Percentiles rank a stretch among this genome's conserved stretches.
Evolutionary conservation across 768 basidiomycete species (phyloP).

Genomic region (Pisolithus microcarpus): DNA sequence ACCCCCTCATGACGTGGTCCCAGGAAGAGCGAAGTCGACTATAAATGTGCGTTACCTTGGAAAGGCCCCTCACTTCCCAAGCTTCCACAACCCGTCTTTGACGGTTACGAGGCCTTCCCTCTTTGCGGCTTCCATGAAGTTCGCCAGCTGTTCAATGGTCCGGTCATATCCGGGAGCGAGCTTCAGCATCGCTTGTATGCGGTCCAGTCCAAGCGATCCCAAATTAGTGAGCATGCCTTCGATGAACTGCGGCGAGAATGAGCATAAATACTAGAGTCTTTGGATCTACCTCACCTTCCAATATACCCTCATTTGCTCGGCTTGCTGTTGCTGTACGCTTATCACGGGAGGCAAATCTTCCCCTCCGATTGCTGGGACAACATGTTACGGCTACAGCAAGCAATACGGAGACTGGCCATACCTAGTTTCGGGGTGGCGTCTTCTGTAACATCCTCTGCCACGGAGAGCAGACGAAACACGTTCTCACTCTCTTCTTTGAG

Average conservation of each 20-base stretch:
- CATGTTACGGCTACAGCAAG: background rate
- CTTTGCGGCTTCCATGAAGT: constrained; percentile 75
- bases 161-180: constrained; percentile 80
- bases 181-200: constrained; percentile 86
- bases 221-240: constrained; percentile 90
- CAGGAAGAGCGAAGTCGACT: background rate
- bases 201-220: constrained; percentile 62
- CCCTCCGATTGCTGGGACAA: constrained; percentile 28
- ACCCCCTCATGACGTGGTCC: too few species aligned
- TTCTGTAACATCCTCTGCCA: constrained; percentile 40
- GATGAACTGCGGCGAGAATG: constrained; percentile 53
- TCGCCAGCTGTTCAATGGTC: constrained; percentile 67
- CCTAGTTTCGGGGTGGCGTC: constrained; percentile 22
- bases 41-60: background rate
- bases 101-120: constrained; percentile 68
- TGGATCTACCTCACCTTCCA: constrained; percentile 60
- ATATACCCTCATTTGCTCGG: constrained; percentile 79
- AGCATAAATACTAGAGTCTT: background rate
- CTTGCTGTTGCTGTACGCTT: constrained; percentile 64
- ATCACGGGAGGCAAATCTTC: constrained; percentile 44
- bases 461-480: constrained; percentile 59
- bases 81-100: constrained; percentile 66
- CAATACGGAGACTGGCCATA: constrained; percentile 5
- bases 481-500: constrained; percentile 60
- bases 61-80: constrained; percentile 20